Percentiles rank a stretch among this genome's conserved stretches.
Conservation (phyloP, 345 rosid species). For the Ceriops zippeliana region DNA sequence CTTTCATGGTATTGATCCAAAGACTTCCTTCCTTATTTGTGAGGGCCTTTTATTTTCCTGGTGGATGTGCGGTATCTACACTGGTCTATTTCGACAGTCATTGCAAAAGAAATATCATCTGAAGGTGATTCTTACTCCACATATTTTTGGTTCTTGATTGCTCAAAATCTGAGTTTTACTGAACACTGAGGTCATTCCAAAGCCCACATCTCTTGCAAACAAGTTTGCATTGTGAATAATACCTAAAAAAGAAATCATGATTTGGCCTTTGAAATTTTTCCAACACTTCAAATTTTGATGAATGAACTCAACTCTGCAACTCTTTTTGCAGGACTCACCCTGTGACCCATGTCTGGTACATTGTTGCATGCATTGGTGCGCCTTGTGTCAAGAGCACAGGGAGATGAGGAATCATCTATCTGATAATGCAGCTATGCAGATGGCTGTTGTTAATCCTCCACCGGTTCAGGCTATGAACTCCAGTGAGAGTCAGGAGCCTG, state of each 20-base stretch:
- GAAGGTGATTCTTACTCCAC: slow-evolving; percentile 41
- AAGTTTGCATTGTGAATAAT: no score
- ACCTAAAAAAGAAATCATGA: no score
- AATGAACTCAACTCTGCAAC: not conserved
- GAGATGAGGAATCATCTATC: slow-evolving; percentile 84
- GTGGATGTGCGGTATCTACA: slow-evolving; percentile 96
- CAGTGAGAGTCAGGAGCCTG: slow-evolving; percentile 27
- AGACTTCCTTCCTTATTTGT: slow-evolving; percentile 70
- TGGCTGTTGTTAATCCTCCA: slow-evolving; percentile 66
- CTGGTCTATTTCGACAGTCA: slow-evolving; percentile 72
- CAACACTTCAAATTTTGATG: not conserved
- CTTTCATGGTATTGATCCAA: slow-evolving; percentile 72
- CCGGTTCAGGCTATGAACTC: slow-evolving; percentile 70
- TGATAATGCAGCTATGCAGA: slow-evolving; percentile 34
- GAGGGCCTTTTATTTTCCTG: slow-evolving; percentile 82
- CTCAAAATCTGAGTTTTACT: no score
- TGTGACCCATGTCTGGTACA: slow-evolving; percentile 87
- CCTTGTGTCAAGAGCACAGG: slow-evolving; percentile 87
- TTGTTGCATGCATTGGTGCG: slow-evolving; percentile 90
- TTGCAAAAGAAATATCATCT: slow-evolving; percentile 88
- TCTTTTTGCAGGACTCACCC: slow-evolving; percentile 58
- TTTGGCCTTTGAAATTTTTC: no score
- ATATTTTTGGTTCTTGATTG: no score
- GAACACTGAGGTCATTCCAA: no score
- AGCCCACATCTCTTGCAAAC: no score